Evolutionary conservation across 306 rosid species (phyloP).

Genomic region (Begonia peltatifolia): DNA sequence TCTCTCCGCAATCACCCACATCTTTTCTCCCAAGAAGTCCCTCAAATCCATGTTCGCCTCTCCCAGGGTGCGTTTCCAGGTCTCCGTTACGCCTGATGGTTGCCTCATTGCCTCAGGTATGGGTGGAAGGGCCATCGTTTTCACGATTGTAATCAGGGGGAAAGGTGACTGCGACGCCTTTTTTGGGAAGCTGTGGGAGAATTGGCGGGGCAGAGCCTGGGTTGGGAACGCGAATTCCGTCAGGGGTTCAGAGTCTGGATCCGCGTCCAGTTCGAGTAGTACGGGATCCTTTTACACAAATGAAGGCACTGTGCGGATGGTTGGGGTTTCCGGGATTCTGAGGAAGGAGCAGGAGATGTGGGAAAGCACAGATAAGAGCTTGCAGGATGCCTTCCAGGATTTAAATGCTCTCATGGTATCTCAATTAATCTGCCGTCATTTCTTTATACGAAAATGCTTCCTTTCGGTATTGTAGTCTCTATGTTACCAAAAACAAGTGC

Average conservation of each 20-base stretch:
- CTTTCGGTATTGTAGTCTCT: too few relatives aligned
- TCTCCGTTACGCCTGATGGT: constrained; percentile 36
- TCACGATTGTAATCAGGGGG: constrained; percentile 59
- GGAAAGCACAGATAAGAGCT: constrained; percentile 94
- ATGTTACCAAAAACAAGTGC: too few relatives aligned
- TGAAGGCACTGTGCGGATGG: constrained; percentile 91
- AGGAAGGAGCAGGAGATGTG: constrained; percentile 97
- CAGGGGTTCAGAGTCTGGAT: constrained; percentile 1
- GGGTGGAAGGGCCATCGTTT: constrained; percentile 37
- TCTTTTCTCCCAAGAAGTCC: constrained; percentile 56
- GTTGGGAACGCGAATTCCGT: constrained; percentile 17
- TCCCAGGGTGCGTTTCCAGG: constrained; percentile 77
- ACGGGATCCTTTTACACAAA: constrained; percentile 41
- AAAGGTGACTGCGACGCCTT: constrained; percentile 78
- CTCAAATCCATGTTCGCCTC: constrained; percentile 63
- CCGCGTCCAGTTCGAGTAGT: constrained; percentile 8
- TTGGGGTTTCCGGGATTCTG: constrained; percentile 87
- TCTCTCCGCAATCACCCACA: constrained; percentile 44
- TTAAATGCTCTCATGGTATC: constrained; percentile 92
- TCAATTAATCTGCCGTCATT: too few relatives aligned
- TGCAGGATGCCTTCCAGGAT: constrained; percentile 97
- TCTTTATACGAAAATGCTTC: too few relatives aligned
- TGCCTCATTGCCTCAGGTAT: constrained; percentile 10
- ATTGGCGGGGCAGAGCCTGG: constrained; percentile 78
- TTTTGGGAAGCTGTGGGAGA: constrained; percentile 58